Base-by-base conservation (phyloP, 129 eudicot genomes). In the Ambrosia trifida region DNA sequence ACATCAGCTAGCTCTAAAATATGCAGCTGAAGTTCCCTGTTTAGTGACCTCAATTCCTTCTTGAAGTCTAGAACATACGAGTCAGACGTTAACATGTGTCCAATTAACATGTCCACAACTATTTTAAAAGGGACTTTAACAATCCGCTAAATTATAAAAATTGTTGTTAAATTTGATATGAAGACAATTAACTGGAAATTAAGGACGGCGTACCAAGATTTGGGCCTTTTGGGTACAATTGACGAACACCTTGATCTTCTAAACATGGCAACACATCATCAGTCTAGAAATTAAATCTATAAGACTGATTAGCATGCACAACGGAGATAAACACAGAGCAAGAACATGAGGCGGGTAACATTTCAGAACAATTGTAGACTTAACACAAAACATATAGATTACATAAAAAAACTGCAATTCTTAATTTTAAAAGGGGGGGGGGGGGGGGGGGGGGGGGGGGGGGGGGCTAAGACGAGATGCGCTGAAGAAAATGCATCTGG, bases 231-330 rank as follows among this genome's bases (percentile, higher is more conserved):
- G 96, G 95, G 83, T 92, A 92, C 83, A 92, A 72, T 38, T 87
- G 96, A 20, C 95, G 90, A 64, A 92, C 96, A 28, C 96, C 95
- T 67, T 92, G 98, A 53, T 89, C 98, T 74, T 92, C 98, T 78
- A 92, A 81, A 73, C 81, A 81, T 2, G 98, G 98, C 61, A 89
- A 79, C 9, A 82, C 87, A 84, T 91, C 97, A 84, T 91, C 96
- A 43, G 97, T 91, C 97, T 91, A 67, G 79, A 78, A 18, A 79
- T 32, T 40, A 35, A 16, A 44, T 31, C 28, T 43, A 43, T 16
- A 51, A 53, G 24, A 58, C 57, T 1, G 28, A 30, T 63, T 45
- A 66, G 7, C n/a, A 66, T 54, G 40, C 41, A 57, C 41, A 11
- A 57, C 14, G 17, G 16, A 74, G 30, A 18, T 2, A 20, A 46